These are phyloP conservation scores for Veloporphyrellus conicus DNA, from an alignment of 1,284 basidiomycete species.

Conservation along the genomic window DNA sequence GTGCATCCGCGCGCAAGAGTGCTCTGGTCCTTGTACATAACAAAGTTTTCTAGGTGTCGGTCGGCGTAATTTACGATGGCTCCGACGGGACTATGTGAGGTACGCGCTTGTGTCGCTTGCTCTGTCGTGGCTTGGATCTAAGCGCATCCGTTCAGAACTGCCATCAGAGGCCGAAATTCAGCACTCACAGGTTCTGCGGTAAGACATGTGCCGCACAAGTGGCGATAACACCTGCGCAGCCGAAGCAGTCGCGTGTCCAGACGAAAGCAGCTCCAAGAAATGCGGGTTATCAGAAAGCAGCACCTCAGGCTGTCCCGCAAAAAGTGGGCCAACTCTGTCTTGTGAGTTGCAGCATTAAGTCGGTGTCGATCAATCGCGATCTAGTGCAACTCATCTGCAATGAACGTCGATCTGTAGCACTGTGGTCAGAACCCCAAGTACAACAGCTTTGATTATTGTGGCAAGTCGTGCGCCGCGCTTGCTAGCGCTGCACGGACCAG, in stretches of 20 bases:
- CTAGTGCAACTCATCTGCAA: constrained; percentile 17
- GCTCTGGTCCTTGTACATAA: constrained; percentile 9
- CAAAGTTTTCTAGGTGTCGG: constrained; percentile 4
- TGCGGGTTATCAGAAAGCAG: constrained; percentile 14
- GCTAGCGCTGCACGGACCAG: constrained; percentile 19
- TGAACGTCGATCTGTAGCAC: constrained; percentile 27
- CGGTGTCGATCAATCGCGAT: constrained; percentile 30
- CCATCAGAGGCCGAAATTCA: constrained; percentile 50
- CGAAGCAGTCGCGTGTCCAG: constrained; percentile 15
- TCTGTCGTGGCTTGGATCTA: constrained; percentile 3
- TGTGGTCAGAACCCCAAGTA: constrained; percentile 35
- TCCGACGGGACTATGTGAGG: constrained; percentile 28
- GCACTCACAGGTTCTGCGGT: constrained; percentile 51
- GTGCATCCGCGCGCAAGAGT: constrained; percentile 7
- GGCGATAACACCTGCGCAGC: constrained; percentile 8
- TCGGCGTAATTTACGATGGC: constrained; percentile 25
- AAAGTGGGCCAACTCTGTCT: constrained; percentile 23
- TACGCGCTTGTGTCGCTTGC: constrained; percentile 13
- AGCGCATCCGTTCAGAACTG: constrained; percentile 43
- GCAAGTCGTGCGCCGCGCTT: constrained; percentile 31
- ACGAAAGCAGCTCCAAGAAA: constrained; percentile 14
- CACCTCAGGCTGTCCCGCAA: constrained; percentile 13
- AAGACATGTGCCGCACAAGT: constrained; percentile 56
- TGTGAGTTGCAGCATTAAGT: constrained; percentile 25
- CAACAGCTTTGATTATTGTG: constrained; percentile 32